Evolutionary conservation across 805 yeast species (phyloP), one percentile per base, ranked within the genome.

Genomic region (Ogataea methylovora): DNA sequence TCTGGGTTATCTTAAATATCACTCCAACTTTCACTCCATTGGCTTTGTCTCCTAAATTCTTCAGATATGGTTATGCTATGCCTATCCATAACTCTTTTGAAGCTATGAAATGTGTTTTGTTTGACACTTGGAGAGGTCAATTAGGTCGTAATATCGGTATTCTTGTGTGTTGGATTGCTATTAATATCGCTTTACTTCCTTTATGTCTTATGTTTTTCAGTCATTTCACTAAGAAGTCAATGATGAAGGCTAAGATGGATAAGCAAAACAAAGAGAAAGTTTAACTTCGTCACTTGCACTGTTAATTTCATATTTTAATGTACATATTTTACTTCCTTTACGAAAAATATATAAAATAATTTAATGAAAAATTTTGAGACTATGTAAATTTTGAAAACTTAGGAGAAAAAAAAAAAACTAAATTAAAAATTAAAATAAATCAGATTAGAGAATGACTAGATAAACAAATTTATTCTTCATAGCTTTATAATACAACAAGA

Each of bases 21-120:
- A 61, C 87, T 2, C 78, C 87, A 17, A 72, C 86, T 1, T 81
- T 81, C 48, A 57, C 76, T 10, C 80, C 88, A 8, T 52, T 82
- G 46, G 83, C 71, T 2, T 56, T 80, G 35, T 63, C 69, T 21
- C 73, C 79, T 4, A 42, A 52, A n/a, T 65, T 83, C 42, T 82
- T 62, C 58, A 58, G 79, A 36, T 77, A 69, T 52, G 84, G 87
- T 14, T 78, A 78, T 46, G 80, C 72, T 14, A 60, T 76, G 62
- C 94, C 92, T 4, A 67, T 80, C 35, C 78, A 78, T 46, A 79
- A 80, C 43, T 70, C 82, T 0, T 67, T 69, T 34, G 85, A 76
- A 44, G 67, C 76, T 20, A 67, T 68, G 47, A 76, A 76, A 50
- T 78, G 79, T 2, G 55, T 79, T 1, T 63, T 81, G 33, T 69